Evolutionary conservation across 805 yeast species (phyloP).

Genomic region (Pichia californica): DNA sequence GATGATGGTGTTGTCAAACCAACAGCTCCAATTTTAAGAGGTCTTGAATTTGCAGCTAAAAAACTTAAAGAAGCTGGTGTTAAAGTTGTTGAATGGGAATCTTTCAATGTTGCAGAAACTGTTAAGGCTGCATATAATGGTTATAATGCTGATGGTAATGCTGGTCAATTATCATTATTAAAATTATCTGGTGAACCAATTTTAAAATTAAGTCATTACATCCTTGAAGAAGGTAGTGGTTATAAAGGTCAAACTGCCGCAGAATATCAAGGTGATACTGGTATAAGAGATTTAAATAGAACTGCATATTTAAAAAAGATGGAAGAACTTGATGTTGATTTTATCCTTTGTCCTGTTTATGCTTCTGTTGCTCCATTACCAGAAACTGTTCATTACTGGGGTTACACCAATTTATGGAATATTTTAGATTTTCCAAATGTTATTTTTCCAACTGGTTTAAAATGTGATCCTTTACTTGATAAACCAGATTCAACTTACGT

Average conservation of each 20-base stretch:
- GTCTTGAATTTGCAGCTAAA: slow-evolving; percentile 41
- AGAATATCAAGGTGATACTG: slow-evolving; percentile 43
- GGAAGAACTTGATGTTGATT: slow-evolving; percentile 47
- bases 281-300: slow-evolving; percentile 46
- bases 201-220: slow-evolving; percentile 46
- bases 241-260: slow-evolving; percentile 36
- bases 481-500: slow-evolving; percentile 29
- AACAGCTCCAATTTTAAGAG: slow-evolving; percentile 39
- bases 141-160: slow-evolving; percentile 59
- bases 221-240: slow-evolving; percentile 50
- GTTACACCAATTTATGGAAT: slow-evolving; percentile 65
- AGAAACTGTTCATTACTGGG: slow-evolving; percentile 57
- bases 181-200: slow-evolving; percentile 62
- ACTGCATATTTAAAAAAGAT: slow-evolving; percentile 44
- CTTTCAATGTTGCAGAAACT: slow-evolving; percentile 46
- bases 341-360: slow-evolving; percentile 56
- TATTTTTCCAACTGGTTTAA: slow-evolving; percentile 49
- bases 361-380: slow-evolving; percentile 62
- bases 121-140: slow-evolving; percentile 44
- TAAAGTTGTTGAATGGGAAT: slow-evolving; percentile 44
- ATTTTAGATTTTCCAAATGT: slow-evolving; percentile 61
- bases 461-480: slow-evolving; percentile 46
- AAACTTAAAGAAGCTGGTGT: slow-evolving; percentile 51
- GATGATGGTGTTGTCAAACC: slow-evolving; percentile 46
- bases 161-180: slow-evolving; percentile 40